Evolutionary conservation across 805 yeast species (phyloP).

Genomic region (Candida multigemmis): DNA sequence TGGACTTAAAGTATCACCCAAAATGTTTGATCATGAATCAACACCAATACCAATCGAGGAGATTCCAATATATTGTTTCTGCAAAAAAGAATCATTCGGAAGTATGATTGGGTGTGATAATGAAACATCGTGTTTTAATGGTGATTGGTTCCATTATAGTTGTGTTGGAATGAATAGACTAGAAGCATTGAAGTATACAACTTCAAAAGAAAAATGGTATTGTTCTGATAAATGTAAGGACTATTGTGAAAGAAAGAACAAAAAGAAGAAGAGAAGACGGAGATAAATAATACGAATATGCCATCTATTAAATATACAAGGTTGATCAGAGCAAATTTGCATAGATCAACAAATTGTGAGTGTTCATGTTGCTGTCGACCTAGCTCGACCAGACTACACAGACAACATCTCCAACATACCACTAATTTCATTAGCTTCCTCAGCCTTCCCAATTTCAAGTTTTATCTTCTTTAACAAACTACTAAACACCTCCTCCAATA

Average conservation of each 20-base stretch:
- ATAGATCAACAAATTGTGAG: no score
- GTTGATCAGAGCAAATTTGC: slow-evolving; percentile 4
- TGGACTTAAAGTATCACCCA: no score
- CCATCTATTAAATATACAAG: slow-evolving; percentile 1
- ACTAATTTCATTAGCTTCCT: slow-evolving; percentile 80
- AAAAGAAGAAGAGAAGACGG: slow-evolving; percentile 8
- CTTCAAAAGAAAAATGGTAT: slow-evolving; percentile 29
- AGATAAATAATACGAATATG: slow-evolving; percentile 1
- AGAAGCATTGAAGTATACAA: slow-evolving; percentile 24
- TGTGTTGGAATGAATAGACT: slow-evolving; percentile 33
- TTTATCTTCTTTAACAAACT: slow-evolving; percentile 54
- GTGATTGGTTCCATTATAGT: slow-evolving; percentile 39
- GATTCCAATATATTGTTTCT: slow-evolving; percentile 61
- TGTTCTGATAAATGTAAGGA: slow-evolving; percentile 25
- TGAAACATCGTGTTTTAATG: slow-evolving; percentile 28
- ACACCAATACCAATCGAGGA: slow-evolving; percentile 5
- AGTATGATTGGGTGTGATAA: slow-evolving; percentile 97
- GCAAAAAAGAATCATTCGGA: slow-evolving; percentile 91
- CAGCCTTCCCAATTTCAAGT: slow-evolving; percentile 66
- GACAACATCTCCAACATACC: slow-evolving; percentile 91
- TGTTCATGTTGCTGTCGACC: no score
- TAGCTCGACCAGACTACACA: slow-evolving; percentile 15
- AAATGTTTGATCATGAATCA: not conserved
- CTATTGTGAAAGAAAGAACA: slow-evolving; percentile 6
- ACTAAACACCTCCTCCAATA: slow-evolving; percentile 62